Percentiles rank a stretch among this genome's conserved stretches.
These are phyloP conservation scores for Linnemannia hyalina DNA, from an alignment of 192 early-diverging fungal species.

Conservation along the genomic window DNA sequence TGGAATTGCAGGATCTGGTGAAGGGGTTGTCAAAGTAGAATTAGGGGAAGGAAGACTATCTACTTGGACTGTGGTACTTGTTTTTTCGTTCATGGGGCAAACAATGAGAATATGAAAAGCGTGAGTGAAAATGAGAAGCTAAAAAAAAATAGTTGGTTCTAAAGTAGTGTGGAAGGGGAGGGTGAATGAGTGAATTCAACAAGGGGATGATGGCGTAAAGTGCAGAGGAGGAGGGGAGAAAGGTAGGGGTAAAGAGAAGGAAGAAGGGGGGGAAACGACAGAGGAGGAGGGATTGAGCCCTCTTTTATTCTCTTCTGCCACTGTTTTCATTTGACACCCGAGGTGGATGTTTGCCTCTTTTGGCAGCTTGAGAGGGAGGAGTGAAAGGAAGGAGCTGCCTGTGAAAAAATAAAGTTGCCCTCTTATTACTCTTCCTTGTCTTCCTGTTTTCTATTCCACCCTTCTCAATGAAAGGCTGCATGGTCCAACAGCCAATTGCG, in stretches of 20 bases:
- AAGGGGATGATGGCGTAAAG: neutral
- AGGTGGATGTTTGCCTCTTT: conserved; percentile 36
- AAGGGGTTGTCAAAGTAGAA: neutral
- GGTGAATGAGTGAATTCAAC: too few relatives aligned
- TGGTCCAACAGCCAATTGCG: neutral
- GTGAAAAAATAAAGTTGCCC: neutral
- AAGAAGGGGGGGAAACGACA: neutral
- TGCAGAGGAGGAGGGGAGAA: neutral
- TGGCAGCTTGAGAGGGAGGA: conserved; percentile 1
- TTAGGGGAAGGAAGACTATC: neutral
- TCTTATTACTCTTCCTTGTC: neutral
- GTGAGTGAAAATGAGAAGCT: neutral
- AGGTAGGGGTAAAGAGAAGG: neutral
- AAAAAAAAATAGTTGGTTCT: neutral
- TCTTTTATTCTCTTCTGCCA: conserved; percentile 7
- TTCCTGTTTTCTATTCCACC: neutral
- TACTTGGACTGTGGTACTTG: neutral
- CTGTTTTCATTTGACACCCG: neutral
- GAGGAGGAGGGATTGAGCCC: neutral
- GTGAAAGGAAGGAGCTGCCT: neutral
- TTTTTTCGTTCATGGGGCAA: neutral
- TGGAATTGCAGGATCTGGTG: neutral
- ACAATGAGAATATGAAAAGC: neutral
- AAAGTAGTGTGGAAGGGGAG: neutral
- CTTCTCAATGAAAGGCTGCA: neutral